Evolutionary conservation across 169 alveolate genomes (phyloP).

Genomic region (Babesia divergens): DNA sequence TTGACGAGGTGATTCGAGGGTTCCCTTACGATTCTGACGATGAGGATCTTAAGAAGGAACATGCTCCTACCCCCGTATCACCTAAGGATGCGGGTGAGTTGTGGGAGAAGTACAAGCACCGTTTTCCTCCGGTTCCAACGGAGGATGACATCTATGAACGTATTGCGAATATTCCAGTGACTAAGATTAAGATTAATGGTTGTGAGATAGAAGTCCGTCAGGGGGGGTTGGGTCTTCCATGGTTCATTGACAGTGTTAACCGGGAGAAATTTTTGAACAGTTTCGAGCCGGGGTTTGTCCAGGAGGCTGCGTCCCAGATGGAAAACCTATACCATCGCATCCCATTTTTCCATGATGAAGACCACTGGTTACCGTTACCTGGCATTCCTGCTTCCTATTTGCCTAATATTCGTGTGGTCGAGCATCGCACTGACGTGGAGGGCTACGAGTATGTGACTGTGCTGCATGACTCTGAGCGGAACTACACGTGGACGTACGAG

Average conservation of each 20-base stretch:
- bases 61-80: background rate
- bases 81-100: conserved; percentile 21
- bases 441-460: conserved; percentile 75
- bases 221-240: conserved; percentile 53
- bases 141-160: conserved; percentile 20
- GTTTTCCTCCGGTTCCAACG: conserved; percentile 35
- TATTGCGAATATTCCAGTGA: conserved; percentile 9
- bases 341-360: conserved; percentile 47
- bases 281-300: conserved; percentile 50
- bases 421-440: conserved; percentile 67
- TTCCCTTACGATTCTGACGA: background rate
- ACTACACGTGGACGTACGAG: conserved; percentile 72
- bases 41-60: background rate
- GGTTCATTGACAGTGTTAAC: conserved; percentile 66
- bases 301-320: conserved; percentile 35
- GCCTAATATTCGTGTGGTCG: conserved; percentile 66
- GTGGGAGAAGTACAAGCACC: conserved; percentile 48
- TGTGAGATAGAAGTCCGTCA: conserved; percentile 42
- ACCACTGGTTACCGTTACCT: conserved; percentile 67
- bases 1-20: background rate
- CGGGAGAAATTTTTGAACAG: conserved; percentile 41
- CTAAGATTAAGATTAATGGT: conserved; percentile 39
- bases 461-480: conserved; percentile 71
- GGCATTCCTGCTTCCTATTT: conserved; percentile 62
- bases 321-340: conserved; percentile 21